Base-by-base conservation (phyloP, 2,329 filamentous ascomycete genomes). In the Trichophyton simii region DNA sequence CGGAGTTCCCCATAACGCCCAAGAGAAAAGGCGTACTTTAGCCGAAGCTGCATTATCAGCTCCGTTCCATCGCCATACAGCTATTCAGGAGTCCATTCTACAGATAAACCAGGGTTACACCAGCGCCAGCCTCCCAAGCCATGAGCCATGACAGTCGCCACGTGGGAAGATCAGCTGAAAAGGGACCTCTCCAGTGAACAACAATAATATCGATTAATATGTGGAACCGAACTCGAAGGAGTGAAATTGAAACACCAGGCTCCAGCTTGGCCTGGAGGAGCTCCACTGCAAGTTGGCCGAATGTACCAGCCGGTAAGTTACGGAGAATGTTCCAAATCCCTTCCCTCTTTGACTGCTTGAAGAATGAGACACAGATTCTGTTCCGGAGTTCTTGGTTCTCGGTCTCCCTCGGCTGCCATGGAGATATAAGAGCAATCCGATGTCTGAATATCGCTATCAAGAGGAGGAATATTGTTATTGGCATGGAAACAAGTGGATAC, bases 171-270 rank as follows among this genome's bases (percentile, higher is more conserved):
- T 11, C 48, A 54, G 25, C 22, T 54, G 48, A 28, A 54, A 28
- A 34, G 25, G 22, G 31, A 54, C 48, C 25, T 28, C 48, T 54
- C 22, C 48, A 54, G 48, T 9, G 8, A 38, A 25, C 15, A 31
- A 31, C 6, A 28, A 28, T 28, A 28, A 28, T 31, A 31, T 7
- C 28, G 1, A 31, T 31, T 31, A 31, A 54, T 28, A 7, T 52
- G 48, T 54, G 48, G 52, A 55, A 55, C 52, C 28, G 52, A 36
- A 36, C 28, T 36, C 34, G 52, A 55, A 55, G 11, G 52, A 44
- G 15, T 55, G 28, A 34, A 36, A 28, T 55, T 55, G 52, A 55
- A 55, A 55, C 52, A 55, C 52, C 25, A 55, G 52, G 52, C 28
- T 55, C 15, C 15, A 54, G 50, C 50, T 54, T 54, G 50, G 25